phyloP scores from a whole-genome alignment of 139 green algal genomes.

The Chlamydomonas schloesseri region DNA sequence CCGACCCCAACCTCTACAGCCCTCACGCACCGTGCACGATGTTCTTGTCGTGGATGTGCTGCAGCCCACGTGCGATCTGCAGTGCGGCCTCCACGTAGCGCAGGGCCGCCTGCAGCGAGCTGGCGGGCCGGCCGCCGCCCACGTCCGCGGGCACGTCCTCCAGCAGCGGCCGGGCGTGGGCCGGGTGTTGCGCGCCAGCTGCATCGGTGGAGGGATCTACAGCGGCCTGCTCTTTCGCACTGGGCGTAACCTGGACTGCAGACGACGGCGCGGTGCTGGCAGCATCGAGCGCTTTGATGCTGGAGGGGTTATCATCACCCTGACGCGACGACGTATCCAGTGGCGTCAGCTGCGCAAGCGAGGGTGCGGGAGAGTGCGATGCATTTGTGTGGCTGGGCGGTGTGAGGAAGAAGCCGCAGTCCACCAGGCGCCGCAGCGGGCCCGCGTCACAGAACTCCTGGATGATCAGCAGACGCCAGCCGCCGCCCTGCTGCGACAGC shows the following conservation, averaged over 20 bases:
- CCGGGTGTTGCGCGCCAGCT: too few species aligned
- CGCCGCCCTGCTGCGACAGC: constrained; percentile 37
- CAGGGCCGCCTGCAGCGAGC: constrained; percentile 14
- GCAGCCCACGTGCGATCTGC: constrained; percentile 50
- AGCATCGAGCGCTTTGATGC: neutral
- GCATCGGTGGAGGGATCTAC: too few species aligned
- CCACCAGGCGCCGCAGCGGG: neutral
- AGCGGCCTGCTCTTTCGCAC: too few species aligned
- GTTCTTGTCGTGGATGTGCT: constrained; percentile 60
- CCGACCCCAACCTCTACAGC: neutral
- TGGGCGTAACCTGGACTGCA: neutral
- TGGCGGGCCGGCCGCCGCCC: neutral
- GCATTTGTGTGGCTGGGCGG: neutral
- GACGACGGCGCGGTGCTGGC: too few species aligned
- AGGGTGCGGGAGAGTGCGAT: too few species aligned
- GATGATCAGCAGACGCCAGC: constrained; percentile 50
- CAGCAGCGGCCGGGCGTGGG: neutral
- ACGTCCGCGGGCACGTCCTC: constrained; percentile 1
- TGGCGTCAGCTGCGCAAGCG: too few species aligned
- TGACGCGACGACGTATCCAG: neutral
- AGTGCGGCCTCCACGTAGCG: constrained; percentile 42
- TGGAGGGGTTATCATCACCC: neutral
- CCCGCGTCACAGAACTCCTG: constrained; percentile 54
- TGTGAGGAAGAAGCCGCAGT: constrained; percentile 34
- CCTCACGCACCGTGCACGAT: constrained; percentile 49